These are phyloP conservation scores for Garcileccinum viscosum DNA, from an alignment of 1,284 basidiomycete species.

Conservation along the genomic window DNA sequence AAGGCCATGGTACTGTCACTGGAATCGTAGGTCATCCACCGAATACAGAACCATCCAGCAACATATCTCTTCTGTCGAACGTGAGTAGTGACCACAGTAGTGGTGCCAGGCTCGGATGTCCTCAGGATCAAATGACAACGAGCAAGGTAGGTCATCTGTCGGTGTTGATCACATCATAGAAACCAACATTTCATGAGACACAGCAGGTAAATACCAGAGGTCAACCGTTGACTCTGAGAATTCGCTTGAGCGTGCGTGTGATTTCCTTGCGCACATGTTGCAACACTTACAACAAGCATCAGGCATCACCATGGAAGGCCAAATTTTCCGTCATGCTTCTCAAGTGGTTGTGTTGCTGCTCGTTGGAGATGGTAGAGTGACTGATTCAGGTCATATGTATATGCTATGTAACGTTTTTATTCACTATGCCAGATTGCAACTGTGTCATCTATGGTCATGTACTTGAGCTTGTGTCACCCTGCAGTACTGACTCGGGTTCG, in stretches of 20 bases:
- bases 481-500: neutral
- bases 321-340: neutral
- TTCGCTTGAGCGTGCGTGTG: neutral
- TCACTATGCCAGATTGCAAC: neutral
- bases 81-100: no score
- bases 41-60: no score
- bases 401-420: neutral
- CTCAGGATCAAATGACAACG: no score
- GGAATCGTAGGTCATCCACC: neutral
- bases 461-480: neutral
- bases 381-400: neutral
- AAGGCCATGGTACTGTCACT: neutral
- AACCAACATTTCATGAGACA: neutral
- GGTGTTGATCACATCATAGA: neutral
- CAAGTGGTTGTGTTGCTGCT: neutral
- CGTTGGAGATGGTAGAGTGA: neutral
- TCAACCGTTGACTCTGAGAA: neutral
- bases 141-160: no score
- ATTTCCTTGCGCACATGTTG: neutral
- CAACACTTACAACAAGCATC: neutral
- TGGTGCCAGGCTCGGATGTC: no score
- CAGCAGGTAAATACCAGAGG: neutral
- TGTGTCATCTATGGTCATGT: neutral
- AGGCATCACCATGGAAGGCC: neutral
- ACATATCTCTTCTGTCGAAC: no score